Percentiles rank a stretch among this genome's conserved stretches.
phyloP scores from a whole-genome alignment of 1,284 basidiomycete genomes.

The Pholiota adiposa region DNA sequence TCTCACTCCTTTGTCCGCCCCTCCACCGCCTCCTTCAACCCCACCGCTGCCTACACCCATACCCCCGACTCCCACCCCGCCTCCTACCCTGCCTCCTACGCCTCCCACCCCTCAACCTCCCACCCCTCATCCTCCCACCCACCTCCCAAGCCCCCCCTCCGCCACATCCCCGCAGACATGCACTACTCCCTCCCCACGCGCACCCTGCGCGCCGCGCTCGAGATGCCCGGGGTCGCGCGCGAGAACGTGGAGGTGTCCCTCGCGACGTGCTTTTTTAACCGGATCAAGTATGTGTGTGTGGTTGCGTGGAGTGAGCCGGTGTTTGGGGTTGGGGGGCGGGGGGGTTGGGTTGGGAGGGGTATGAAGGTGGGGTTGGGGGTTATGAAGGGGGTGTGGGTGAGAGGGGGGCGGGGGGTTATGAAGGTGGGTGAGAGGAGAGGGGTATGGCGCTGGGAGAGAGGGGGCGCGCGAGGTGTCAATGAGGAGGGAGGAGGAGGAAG shows the following conservation, averaged over 20 bases:
- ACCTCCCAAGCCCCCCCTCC: not conserved
- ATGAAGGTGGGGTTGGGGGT: not conserved
- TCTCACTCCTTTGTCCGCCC: not conserved
- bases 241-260: slow-evolving; percentile 56
- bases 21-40: not conserved
- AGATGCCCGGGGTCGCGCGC: slow-evolving; percentile 65
- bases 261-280: slow-evolving; percentile 56
- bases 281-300: slow-evolving; percentile 59
- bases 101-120: not conserved
- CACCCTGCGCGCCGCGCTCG: slow-evolving; percentile 56
- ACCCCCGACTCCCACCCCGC: not conserved
- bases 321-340: slow-evolving; percentile 12
- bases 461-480: not conserved
- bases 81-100: not conserved
- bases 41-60: not conserved
- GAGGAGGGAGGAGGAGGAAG: not conserved
- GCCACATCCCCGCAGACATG: slow-evolving; percentile 18
- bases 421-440: slow-evolving; percentile 27
- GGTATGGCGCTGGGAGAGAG: not conserved
- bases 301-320: slow-evolving; percentile 40
- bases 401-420: not conserved
- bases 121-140: not conserved
- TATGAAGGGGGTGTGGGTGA: not conserved
- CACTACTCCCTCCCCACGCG: slow-evolving; percentile 18
- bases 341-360: not conserved